Evolutionary conservation across 495 filamentous ascomycete genomes (phyloP).

Genomic region (Penicillium egyptiacum): DNA sequence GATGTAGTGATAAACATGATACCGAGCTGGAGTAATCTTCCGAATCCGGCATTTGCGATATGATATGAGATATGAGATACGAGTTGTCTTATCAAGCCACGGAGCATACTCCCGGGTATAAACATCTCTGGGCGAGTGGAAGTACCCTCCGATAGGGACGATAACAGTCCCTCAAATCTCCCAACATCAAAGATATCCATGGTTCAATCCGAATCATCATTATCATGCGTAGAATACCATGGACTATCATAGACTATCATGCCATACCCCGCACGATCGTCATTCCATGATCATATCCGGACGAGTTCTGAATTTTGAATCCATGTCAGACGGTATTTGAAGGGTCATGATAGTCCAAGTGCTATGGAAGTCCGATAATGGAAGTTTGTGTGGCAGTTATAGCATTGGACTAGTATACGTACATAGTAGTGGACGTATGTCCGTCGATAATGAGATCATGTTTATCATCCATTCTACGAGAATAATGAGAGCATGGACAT

Average conservation of each 20-base stretch:
- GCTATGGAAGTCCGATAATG: constrained; percentile 13
- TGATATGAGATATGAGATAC: constrained; percentile 5
- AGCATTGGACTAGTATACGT: neutral
- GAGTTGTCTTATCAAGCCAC: constrained; percentile 7
- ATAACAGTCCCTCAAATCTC: neutral
- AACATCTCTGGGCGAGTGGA: neutral
- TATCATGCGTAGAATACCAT: neutral
- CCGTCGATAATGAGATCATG: constrained; percentile 15
- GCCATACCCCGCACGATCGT: constrained; percentile 28
- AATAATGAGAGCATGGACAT: neutral
- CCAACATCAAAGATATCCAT: neutral
- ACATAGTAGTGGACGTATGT: neutral
- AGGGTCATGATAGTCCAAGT: constrained; percentile 4
- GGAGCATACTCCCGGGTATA: neutral
- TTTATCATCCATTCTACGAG: neutral
- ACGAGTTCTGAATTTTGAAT: constrained; percentile 1
- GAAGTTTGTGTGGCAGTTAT: constrained; percentile 13
- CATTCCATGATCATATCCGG: constrained; percentile 17
- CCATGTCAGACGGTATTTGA: constrained; percentile 3
- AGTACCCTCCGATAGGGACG: constrained; percentile 8
- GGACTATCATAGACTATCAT: neutral
- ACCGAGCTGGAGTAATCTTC: constrained; percentile 3
- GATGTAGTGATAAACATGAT: neutral
- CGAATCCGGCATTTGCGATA: neutral
- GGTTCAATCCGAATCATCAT: neutral